Evolutionary conservation across 2,329 filamentous ascomycete species (phyloP), one percentile per base, ranked within the genome.

Genomic region (Lachnellula cervina): DNA sequence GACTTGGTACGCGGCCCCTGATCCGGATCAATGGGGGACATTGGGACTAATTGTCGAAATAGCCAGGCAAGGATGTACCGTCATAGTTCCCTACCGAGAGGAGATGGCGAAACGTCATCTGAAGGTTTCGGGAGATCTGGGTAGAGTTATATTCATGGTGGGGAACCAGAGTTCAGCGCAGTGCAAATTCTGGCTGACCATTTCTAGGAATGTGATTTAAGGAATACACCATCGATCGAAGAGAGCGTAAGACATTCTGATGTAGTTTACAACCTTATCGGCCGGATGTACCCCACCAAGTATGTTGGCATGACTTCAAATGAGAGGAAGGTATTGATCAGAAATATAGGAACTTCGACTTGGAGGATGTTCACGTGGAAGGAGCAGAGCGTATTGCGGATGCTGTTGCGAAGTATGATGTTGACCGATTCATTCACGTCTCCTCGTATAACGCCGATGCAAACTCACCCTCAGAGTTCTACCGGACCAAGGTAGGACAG

Each of bases 91-190:
- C 49, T 99, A 84, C 80, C 87, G 94, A 46, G 94, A 99, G 78
- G 94, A 97, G 76, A 97, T 97, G 92, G 80, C 88, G 66, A 97
- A 97, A 82, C 87, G 94, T 66, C 93, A 97, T 77, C 79, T 99
- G 70, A 97, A 97, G 77, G 86, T 96, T 57, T 81, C 90, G n/a
- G 94, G 94, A 75, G 94, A 99, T 74, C 80, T 99, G 59, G 94
- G 94, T 60, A 84, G 90, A 66, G 82, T 99, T 54, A 78, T 88
- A 67, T 97, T 99, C 74, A 80, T 96, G 67, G 89, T 92, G 65
- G 35, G 51, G 21, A 45, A 17, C 43, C 13, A 32, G 16, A 42
- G 16, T 11, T 17, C 11, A 17, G 19, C 42, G 16, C 9, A 32
- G 25, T 25, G 21, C 16, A 35, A 17, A 6, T 40, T 8, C 21